Conservation (phyloP, 805 yeast genomes). For the Kodamaea fukazawae region DNA sequence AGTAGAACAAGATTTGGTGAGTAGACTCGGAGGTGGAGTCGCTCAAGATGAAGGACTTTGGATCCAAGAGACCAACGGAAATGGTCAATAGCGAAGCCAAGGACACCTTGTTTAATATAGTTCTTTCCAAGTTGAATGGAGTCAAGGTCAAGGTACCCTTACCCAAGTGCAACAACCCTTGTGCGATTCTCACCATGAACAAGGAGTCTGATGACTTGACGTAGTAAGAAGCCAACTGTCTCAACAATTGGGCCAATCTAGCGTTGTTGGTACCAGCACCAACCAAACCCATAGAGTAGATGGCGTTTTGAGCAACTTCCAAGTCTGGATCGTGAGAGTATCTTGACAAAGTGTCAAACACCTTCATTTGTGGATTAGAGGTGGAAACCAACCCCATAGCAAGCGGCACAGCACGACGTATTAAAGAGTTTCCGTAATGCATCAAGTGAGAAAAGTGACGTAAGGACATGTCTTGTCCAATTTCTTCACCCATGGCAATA, state of each 20-base stretch:
- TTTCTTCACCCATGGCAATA: constrained; percentile 96
- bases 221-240: constrained; percentile 93
- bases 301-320: constrained; percentile 92
- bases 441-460: constrained; percentile 96
- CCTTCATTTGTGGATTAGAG: constrained; percentile 94
- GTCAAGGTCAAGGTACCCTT: constrained; percentile 90
- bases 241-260: constrained; percentile 88
- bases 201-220: constrained; percentile 85
- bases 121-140: constrained; percentile 87
- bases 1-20: constrained; percentile 79
- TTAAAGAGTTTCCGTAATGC: constrained; percentile 93
- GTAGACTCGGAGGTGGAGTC: constrained; percentile 48
- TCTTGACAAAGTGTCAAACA: constrained; percentile 92
- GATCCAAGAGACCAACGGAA: constrained; percentile 79
- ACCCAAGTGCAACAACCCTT: constrained; percentile 92
- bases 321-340: constrained; percentile 94
- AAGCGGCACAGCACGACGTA: constrained; percentile 91
- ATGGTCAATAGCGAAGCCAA: constrained; percentile 87
- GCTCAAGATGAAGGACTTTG: constrained; percentile 73
- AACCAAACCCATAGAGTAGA: constrained; percentile 94
- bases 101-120: constrained; percentile 81
- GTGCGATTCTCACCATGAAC: constrained; percentile 91
- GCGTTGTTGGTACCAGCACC: constrained; percentile 99
- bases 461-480: constrained; percentile 95
- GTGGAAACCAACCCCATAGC: constrained; percentile 97